phyloP scores from a whole-genome alignment of 805 yeast species.

The Yarrowia yakushimensis region DNA sequence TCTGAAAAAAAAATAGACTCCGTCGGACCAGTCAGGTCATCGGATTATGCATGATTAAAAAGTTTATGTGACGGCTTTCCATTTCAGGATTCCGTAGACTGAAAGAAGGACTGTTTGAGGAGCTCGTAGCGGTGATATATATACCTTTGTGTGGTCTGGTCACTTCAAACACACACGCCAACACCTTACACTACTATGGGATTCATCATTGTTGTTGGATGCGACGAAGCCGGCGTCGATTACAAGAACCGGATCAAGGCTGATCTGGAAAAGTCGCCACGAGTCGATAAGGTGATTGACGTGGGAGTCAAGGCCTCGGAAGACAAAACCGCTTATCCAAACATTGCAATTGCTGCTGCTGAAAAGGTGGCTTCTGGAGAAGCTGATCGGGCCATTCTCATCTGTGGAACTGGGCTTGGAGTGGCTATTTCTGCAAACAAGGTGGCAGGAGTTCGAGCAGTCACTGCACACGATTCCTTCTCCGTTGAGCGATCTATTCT shows the following conservation, averaged over 20 bases:
- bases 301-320: conserved; percentile 41
- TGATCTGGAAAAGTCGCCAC: conserved; percentile 37
- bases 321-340: conserved; percentile 44
- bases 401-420: conserved; percentile 51
- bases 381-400: conserved; percentile 46
- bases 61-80: conserved; percentile 20
- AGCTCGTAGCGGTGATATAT: neutral
- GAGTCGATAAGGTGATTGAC: conserved; percentile 41
- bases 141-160: neutral
- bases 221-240: conserved; percentile 47
- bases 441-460: conserved; percentile 48
- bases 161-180: neutral
- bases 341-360: conserved; percentile 45
- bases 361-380: conserved; percentile 43
- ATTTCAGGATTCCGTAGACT: neutral
- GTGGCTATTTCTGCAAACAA: conserved; percentile 50
- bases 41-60: neutral
- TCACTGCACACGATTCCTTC: conserved; percentile 49
- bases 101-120: neutral
- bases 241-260: conserved; percentile 43
- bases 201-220: conserved; percentile 41
- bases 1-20: no score
- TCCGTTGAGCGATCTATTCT: conserved; percentile 47
- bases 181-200: neutral
- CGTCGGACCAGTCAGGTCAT: conserved; percentile 3